Conservation (phyloP, 2,329 filamentous ascomycete species). For the Dactylellina leptospora region DNA sequence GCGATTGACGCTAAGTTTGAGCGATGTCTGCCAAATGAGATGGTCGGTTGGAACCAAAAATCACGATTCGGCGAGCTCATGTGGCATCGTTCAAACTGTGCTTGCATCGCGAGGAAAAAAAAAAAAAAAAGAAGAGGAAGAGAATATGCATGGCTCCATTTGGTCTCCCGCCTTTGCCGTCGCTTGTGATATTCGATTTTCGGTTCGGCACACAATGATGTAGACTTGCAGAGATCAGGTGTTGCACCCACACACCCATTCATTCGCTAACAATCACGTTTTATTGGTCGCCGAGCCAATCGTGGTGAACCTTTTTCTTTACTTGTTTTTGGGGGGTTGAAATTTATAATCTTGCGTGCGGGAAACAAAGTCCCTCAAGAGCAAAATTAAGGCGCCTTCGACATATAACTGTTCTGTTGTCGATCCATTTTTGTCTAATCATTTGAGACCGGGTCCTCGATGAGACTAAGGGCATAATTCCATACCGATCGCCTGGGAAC, state of each 20-base stretch:
- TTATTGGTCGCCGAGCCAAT: slow-evolving; percentile 50
- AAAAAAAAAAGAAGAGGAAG: neutral
- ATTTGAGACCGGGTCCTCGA: neutral
- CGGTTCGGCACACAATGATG: slow-evolving; percentile 53
- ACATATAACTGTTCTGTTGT: too few species aligned
- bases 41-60: neutral
- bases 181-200: slow-evolving; percentile 51
- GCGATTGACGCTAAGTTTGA: too few species aligned
- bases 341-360: slow-evolving; percentile 40
- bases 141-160: slow-evolving; percentile 33
- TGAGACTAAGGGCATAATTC: too few species aligned
- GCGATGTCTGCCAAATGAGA: neutral
- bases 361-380: too few species aligned
- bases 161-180: slow-evolving; percentile 47
- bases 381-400: too few species aligned
- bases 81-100: neutral
- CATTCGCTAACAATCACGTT: slow-evolving; percentile 53
- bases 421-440: neutral
- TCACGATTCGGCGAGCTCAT: slow-evolving; percentile 17
- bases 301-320: slow-evolving; percentile 26
- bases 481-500: neutral
- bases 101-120: slow-evolving; percentile 13
- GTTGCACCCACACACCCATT: slow-evolving; percentile 45
- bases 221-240: slow-evolving; percentile 53
- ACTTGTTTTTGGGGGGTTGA: slow-evolving; percentile 17